Conservation (phyloP, 768 basidiomycete genomes). For the Tulasnella sp. region DNA sequence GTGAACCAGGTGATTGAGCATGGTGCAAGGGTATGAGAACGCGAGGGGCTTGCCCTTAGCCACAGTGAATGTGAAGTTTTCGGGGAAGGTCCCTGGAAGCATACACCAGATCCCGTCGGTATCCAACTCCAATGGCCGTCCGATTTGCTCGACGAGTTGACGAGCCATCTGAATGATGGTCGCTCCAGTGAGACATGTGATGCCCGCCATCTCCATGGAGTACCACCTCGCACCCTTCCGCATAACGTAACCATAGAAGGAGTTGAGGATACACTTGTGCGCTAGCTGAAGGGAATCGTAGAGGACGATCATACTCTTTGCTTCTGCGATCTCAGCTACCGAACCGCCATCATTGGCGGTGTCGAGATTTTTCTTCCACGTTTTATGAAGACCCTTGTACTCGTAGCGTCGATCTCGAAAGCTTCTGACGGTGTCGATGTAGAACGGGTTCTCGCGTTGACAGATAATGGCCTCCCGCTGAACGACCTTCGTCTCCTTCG, state of each 20-base stretch:
- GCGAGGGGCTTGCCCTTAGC: constrained; percentile 73
- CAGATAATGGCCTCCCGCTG: constrained; percentile 91
- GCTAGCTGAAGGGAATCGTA: constrained; percentile 98
- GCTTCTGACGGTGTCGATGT: constrained; percentile 92
- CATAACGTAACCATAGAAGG: constrained; percentile 99
- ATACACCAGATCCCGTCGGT: constrained; percentile 99
- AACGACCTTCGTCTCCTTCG: constrained; percentile 93
- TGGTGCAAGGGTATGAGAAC: constrained; percentile 96
- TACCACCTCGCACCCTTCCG: constrained; percentile 98
- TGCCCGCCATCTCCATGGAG: constrained; percentile 99
- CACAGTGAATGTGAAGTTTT: constrained; percentile 94
- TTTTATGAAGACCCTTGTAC: constrained; percentile 97
- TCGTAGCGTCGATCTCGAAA: constrained; percentile 98
- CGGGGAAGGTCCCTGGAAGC: constrained; percentile 95
- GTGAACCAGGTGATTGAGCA: constrained; percentile 97
- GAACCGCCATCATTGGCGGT: constrained; percentile 51
- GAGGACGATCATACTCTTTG: constrained; percentile 97
- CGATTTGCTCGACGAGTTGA: constrained; percentile 93
- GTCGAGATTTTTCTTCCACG: constrained; percentile 98
- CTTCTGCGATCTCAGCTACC: constrained; percentile 84
- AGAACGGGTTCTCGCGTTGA: constrained; percentile 97
- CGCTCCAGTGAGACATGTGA: constrained; percentile 95
- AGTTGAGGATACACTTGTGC: constrained; percentile 99
- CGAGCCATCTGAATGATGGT: constrained; percentile 99
- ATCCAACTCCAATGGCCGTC: constrained; percentile 91